Conservation (phyloP, 176 grass and related monocot genomes). For the Thinopyrum elongatum region DNA sequence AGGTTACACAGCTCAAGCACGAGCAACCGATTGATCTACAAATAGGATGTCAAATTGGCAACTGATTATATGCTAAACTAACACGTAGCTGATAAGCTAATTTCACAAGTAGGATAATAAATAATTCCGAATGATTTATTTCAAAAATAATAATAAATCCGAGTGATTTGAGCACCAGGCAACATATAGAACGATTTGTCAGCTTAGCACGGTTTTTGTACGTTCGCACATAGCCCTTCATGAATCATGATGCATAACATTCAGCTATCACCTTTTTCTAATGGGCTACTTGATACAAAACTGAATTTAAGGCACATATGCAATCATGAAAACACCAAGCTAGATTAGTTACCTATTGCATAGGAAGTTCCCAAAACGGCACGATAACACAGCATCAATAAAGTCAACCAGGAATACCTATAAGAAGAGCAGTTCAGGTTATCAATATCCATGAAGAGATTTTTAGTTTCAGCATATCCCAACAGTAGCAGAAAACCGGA, state of each 20-base stretch:
- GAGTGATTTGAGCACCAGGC: too few relatives aligned
- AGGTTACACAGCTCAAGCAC: neutral
- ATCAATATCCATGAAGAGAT: neutral
- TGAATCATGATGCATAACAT: too few relatives aligned
- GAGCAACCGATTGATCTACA: neutral
- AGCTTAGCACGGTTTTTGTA: too few relatives aligned
- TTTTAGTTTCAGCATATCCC: neutral
- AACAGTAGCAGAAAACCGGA: constrained; percentile 16
- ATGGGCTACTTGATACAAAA: neutral
- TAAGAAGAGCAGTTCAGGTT: constrained; percentile 10
- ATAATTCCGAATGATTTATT: too few relatives aligned
- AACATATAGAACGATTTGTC: too few relatives aligned
- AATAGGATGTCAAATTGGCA: too few relatives aligned
- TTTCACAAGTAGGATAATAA: neutral
- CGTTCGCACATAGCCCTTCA: too few relatives aligned
- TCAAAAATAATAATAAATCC: too few relatives aligned
- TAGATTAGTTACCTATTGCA: constrained; percentile 76
- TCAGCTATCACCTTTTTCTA: too few relatives aligned
- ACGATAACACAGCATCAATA: constrained; percentile 80
- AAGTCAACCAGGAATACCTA: constrained; percentile 91
- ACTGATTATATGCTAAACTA: too few relatives aligned
- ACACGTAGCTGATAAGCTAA: too few relatives aligned
- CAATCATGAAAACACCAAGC: neutral
- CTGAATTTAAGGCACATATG: neutral
- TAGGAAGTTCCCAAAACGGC: constrained; percentile 86